phyloP scores from a whole-genome alignment of 331 rosid genomes.

The Malus hybrid region DNA sequence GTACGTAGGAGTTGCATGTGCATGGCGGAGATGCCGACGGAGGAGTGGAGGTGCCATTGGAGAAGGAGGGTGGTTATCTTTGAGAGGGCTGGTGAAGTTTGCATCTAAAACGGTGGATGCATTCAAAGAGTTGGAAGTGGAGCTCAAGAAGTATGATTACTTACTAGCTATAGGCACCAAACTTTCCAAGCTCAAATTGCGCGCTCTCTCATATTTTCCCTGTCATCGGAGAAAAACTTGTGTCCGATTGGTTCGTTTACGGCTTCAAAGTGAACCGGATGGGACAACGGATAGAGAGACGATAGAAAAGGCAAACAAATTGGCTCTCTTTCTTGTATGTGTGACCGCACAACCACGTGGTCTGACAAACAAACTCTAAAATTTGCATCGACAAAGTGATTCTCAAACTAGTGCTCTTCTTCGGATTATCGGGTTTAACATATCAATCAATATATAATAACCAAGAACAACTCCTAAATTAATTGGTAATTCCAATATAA shows the following conservation, averaged over 20 bases:
- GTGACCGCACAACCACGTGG: not conserved
- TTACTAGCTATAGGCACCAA: not conserved
- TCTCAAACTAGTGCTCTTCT: no score
- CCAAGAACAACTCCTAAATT: not conserved
- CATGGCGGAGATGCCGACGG: slow-evolving; percentile 69
- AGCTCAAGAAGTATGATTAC: slow-evolving; percentile 27
- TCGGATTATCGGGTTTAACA: no score
- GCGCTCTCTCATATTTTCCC: not conserved
- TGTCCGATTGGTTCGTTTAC: not conserved
- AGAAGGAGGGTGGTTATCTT: slow-evolving; percentile 5
- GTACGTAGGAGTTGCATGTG: slow-evolving; percentile 68
- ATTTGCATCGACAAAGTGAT: not conserved
- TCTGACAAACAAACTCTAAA: no score
- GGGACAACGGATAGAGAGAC: not conserved
- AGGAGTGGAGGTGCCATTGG: slow-evolving; percentile 37
- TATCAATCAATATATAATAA: no score
- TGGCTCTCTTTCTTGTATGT: no score
- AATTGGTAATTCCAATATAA: not conserved
- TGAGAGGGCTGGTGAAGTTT: not conserved
- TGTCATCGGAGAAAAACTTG: not conserved
- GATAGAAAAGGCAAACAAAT: no score
- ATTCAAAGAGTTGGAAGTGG: slow-evolving; percentile 13
- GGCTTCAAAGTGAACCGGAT: not conserved
- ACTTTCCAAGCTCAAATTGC: not conserved
- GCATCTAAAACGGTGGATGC: not conserved